Evolutionary conservation across 164 flowering plant species (phyloP), one percentile per base, ranked within the genome.

Genomic region (Cinnamomum chago): DNA sequence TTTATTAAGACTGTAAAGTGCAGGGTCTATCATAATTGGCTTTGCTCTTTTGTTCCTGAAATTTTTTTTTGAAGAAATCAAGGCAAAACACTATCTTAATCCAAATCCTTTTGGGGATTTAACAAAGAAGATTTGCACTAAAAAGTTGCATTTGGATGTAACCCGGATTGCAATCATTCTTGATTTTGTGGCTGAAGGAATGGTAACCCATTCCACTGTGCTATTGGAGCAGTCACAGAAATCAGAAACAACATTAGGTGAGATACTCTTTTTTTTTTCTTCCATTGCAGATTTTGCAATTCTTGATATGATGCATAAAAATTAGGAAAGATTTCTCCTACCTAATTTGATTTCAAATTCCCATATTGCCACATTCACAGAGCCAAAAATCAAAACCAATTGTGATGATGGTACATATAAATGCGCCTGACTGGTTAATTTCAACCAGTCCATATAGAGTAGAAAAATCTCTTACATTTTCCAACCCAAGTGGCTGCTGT

Each of bases 1-100:
- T 77, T 95, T 93, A 67, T 92, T 89, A n/a, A 68, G 52, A 69
- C 89, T 88, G 82, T 93, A 85, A 9, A 93, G 86, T 13, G 84
- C 99, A 67, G 99, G 99, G 75, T 95, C 99, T 64, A 95, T 84
- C 25, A 93, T 84, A 1, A 95, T 90, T 23, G 98, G 97, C 75
- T 86, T 95, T 30, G 85, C 99, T 81, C 99, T 90, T 82, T 93
- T 90, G 62, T 85, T 91, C 86, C 98, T 95, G 85, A 77, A 75
- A 77, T 12, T 33, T 30, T 30, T 30, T 30, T 30, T 30, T 5
- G 23, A n/a, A 18, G 24, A 23, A 68, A 75, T 24, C n/a, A 20
- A 50, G 22, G 33, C 13, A 40, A 47, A 67, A n/a, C 22, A 40
- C 28, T 47, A 68, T 28, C 47, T 47, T 5, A 64, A 64, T 24